Evolutionary conservation across 2,329 filamentous ascomycete species (phyloP), one percentile per base, ranked within the genome.

Genomic region (Oidium heveae): DNA sequence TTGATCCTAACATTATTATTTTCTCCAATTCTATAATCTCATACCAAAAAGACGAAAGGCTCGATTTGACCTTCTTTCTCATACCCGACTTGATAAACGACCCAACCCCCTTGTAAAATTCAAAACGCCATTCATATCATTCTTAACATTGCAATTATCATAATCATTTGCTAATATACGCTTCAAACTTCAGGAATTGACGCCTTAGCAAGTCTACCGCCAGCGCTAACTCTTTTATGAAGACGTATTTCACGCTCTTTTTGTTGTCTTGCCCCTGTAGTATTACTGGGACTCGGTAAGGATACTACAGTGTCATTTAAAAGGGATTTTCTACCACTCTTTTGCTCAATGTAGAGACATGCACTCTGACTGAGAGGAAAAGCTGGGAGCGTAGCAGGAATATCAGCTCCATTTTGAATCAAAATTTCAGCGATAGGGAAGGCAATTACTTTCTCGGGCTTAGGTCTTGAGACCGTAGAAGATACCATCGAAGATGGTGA

Each of bases 391-490:
- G 78, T 71, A 0, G 71, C 65, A 0, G 91, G 89, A 36, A 96
- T 82, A 58, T 94, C 84, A 3, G 88, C 88, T 16, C 91, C 91
- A 63, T 98, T 96, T 62, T 96, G 93, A 15, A 94, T 72, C 15
- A 98, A 74, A 56, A 98, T 70, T 66, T 98, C 91, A 15, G 91
- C 91, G 44, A 96, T 74, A 0, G 91, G 81, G 65, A 98, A 98
- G 0, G 88, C 76, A 9, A 80, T 73, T 2, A 71, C 65, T 59
- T 77, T 79, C 56, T 65, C 67, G 6, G 57, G 56, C n/a, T 66
- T 69, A 24, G 52, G 36, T 33, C 20, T 50, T 46, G n/a, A 12
- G 18, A 22, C n/a, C 52, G 63, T 75, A 64, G 59, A 68, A 3
- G 71, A 60, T 37, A 71, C 65, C 58, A 58, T 71, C 58, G 65